These are phyloP conservation scores for Vairimorpha necatrix DNA, from an alignment of 371 early-diverging fungal genomes.

Conservation along the genomic window DNA sequence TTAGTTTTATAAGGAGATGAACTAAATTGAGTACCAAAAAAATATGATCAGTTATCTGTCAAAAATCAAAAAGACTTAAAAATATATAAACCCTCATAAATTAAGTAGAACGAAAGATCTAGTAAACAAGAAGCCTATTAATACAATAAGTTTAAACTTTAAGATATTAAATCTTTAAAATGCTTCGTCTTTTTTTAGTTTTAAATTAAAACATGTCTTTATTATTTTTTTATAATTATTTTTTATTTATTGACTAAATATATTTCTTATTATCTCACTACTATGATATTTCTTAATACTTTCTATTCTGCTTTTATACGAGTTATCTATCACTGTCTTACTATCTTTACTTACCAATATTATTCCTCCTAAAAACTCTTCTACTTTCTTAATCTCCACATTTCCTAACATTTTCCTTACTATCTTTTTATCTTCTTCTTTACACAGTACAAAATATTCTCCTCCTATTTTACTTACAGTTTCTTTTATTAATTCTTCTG, in stretches of 20 bases:
- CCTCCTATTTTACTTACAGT: conserved; percentile 42
- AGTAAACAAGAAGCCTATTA: too few species aligned
- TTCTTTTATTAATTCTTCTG: conserved; percentile 30
- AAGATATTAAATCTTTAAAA: too few species aligned
- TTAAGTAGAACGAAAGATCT: too few species aligned
- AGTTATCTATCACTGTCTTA: conserved; percentile 58
- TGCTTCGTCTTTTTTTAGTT: too few species aligned
- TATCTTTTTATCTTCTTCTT: conserved; percentile 20
- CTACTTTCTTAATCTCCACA: conserved; percentile 39
- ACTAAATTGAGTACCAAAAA: too few species aligned
- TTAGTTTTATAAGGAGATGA: too few species aligned
- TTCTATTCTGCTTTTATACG: conserved; percentile 54
- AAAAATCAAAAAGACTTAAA: too few species aligned
- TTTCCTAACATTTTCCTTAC: conserved; percentile 12
- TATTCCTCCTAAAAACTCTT: conserved; percentile 55
- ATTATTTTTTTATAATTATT: too few species aligned
- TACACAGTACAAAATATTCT: conserved; percentile 22
- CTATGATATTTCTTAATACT: not conserved
- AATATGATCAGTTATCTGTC: too few species aligned
- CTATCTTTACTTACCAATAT: conserved; percentile 50
- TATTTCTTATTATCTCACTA: not conserved
- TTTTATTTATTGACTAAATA: not conserved
- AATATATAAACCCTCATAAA: too few species aligned
- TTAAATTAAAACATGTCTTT: too few species aligned
- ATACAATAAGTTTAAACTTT: too few species aligned